Base-by-base conservation (phyloP, 1,284 basidiomycete genomes). In the Violaceomyces palustris region DNA sequence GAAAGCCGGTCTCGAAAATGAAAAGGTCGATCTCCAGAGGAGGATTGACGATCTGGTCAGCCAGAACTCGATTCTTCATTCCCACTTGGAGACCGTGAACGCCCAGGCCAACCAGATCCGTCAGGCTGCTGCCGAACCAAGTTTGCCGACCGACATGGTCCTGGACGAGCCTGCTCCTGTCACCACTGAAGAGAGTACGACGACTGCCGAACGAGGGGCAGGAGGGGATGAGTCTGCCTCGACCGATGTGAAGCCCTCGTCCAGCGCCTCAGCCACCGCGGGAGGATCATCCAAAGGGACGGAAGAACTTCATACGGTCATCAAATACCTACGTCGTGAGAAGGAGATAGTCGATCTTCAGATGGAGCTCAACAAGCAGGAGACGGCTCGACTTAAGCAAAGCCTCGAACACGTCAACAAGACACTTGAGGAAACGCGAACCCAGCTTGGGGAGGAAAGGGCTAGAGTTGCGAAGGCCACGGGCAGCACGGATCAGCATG, bases 271-370 rank as follows among this genome's bases (percentile, higher is more conserved):
- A 0, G 40, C 52, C 2, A 48, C 50, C 19, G 36, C 51, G 18
- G n/a, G n/a, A n/a, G n/a, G n/a, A n/a, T n/a, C n/a, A n/a, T n/a
- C n/a, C n/a, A n/a, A n/a, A n/a, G n/a, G n/a, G n/a, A n/a, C n/a
- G 17, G 62, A 66, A 4, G 66, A 70, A 46, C 76, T 92, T 14
- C 85, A 85, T 32, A 82, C 84, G 26, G 85, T 93, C 15, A 84
- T 92, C 35, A 79, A 83, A 1, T 90, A 87, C 73, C 76, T 92
- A 25, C 82, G 88, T 22, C 86, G 86, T 63, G 88, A 92, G 76
- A 90, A 91, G 75, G 87, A 91, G 69, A 87, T 91, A 43, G 84
- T 87, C 30, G 88, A 91, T 55, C 79, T 91, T 27, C 87, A 92
- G 63, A 79, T 88, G 32, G 86, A 91, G 64, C 79, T 92, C 40